A percentile compares a stretch with the other conserved stretches of the same genome.
These are phyloP conservation scores for Rubia yunnanensis DNA, from an alignment of 257 asterid genomes.

Conservation along the genomic window DNA sequence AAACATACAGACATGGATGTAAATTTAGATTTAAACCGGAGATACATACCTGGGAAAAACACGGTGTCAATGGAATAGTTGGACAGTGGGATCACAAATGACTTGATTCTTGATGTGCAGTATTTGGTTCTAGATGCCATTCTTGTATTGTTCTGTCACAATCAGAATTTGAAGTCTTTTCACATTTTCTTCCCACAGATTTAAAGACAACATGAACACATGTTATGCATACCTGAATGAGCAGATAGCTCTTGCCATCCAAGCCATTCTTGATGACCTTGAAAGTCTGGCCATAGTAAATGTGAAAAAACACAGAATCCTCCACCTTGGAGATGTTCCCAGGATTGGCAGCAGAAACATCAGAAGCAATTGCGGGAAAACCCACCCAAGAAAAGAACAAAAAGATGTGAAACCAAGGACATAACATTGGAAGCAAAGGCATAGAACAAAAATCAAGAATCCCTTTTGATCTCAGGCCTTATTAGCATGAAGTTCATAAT, in stretches of 20 bases:
- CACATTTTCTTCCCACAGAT: background rate
- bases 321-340: conserved; percentile 65
- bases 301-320: conserved; percentile 55
- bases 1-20: background rate
- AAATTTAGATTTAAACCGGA: background rate
- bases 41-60: conserved; percentile 62
- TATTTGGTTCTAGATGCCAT: conserved; percentile 88
- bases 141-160: conserved; percentile 64
- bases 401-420: conserved; percentile 12
- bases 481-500: background rate
- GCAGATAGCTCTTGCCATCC: conserved; percentile 93
- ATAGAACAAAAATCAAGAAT: conserved; percentile 15
- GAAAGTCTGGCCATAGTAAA: conserved; percentile 87
- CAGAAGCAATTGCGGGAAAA: conserved; percentile 22
- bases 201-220: background rate
- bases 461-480: conserved; percentile 2
- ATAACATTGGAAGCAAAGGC: background rate
- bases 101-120: conserved; percentile 90
- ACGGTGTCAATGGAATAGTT: conserved; percentile 73
- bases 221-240: conserved; percentile 53
- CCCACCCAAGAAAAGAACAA: conserved; percentile 20
- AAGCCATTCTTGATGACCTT: conserved; percentile 88
- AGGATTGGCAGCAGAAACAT: conserved; percentile 36
- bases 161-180: background rate
- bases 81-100: conserved; percentile 75